Base-by-base conservation (phyloP, 345 rosid genomes). In the Salix dunnii region DNA sequence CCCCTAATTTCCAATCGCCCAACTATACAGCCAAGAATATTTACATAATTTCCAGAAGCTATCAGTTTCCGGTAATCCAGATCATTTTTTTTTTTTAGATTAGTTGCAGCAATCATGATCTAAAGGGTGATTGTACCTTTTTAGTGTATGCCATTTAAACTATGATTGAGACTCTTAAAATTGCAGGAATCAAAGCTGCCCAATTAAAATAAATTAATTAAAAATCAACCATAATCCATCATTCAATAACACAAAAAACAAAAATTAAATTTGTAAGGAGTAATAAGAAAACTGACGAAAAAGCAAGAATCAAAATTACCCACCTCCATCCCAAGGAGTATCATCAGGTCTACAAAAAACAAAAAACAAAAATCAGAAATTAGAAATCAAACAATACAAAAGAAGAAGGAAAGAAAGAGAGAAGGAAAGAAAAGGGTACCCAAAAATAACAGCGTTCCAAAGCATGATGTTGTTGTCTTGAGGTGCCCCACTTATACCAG, bases 271-370 rank as follows among this genome's bases (percentile, higher is more conserved):
- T n/a, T 40, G n/a, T 13, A 40, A 40, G 12, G 42, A 38, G 42
- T 2, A 20, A 67, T n/a, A n/a, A 68, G 5, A 20, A 6, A 35
- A 58, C 74, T 75, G 16, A n/a, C 49, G 42, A 30, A 38, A 9
- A 69, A 69, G 70, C 68, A 27, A 31, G 9, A 62, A 23, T 67
- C 36, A 30, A 63, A 18, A 79, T 73, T 36, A 76, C 87, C 81
- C 76, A 92, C 94, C 97, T 88, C 95, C 95, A 77, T 92, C 97
- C 95, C 97, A 92, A 1, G 94, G 91, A 35, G 91, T 86, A 81
- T 89, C 95, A 73, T 89, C 92, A 73, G 92, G 97, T 51, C 94
- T 90, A 88, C 85, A 79, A 78, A 38, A 9, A 80, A 75, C 31
- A 77, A 67, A 28, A 25, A 17, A 73, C 62, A 77, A 67, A 28